These are phyloP conservation scores for Anisodus acutangulus DNA, from an alignment of 257 asterid genomes.

Conservation along the genomic window DNA sequence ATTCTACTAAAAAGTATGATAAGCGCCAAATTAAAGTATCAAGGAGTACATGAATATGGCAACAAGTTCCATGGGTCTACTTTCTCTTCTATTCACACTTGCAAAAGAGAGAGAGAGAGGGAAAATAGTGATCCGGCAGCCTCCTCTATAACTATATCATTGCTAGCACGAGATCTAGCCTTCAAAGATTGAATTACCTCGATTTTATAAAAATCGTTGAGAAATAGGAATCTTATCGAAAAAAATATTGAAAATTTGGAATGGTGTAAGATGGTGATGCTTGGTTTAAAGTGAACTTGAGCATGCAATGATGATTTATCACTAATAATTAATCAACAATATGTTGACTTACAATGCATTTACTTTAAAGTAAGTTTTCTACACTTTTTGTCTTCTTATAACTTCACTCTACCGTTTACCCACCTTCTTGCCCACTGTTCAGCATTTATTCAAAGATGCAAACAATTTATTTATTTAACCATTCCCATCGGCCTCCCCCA, in stretches of 20 bases:
- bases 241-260: background rate
- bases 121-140: background rate
- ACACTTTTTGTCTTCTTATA: slow-evolving; percentile 25
- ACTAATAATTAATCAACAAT: background rate
- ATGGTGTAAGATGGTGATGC: slow-evolving; percentile 17
- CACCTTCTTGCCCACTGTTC: slow-evolving; percentile 23
- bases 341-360: background rate
- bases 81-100: background rate
- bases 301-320: slow-evolving; percentile 3
- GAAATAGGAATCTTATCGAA: background rate
- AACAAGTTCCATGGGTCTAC: slow-evolving; percentile 14
- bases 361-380: slow-evolving; percentile 5
- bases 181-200: background rate
- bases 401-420: slow-evolving; percentile 19
- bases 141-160: slow-evolving; percentile 5
- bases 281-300: background rate
- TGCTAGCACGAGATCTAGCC: background rate
- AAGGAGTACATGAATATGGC: slow-evolving; percentile 9
- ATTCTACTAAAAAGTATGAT: background rate
- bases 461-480: background rate
- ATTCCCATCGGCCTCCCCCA: background rate
- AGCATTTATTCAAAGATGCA: slow-evolving; percentile 18
- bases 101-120: slow-evolving; percentile 6
- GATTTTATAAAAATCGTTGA: background rate
- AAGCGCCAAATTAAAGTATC: background rate